phyloP scores from a whole-genome alignment of 2,329 filamentous ascomycete species.

The Falciphora oryzae region DNA sequence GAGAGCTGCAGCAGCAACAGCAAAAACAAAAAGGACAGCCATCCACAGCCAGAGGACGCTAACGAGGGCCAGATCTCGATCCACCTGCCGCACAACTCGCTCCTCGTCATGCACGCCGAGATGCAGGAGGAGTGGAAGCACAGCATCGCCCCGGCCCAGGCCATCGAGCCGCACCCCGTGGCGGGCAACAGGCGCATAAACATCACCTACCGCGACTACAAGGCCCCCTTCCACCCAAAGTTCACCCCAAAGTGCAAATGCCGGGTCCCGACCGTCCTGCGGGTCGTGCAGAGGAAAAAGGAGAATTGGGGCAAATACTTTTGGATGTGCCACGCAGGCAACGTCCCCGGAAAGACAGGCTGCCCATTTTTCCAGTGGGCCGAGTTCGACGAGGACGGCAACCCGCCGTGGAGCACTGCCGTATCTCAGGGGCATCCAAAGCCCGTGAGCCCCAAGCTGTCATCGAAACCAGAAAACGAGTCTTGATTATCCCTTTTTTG shows the following conservation, averaged over 20 bases:
- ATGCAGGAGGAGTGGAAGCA: slow-evolving; percentile 99
- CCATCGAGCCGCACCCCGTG: slow-evolving; percentile 79
- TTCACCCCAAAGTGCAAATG: slow-evolving; percentile 76
- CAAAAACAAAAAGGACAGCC: slow-evolving; percentile 40
- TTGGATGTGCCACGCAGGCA: slow-evolving; percentile 86
- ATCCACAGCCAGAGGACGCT: slow-evolving; percentile 44
- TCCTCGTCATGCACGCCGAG: slow-evolving; percentile 93
- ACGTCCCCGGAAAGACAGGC: slow-evolving; percentile 59
- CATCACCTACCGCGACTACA: slow-evolving; percentile 88
- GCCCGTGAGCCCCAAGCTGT: too few species aligned
- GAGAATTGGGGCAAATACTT: slow-evolving; percentile 70
- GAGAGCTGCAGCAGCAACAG: slow-evolving; percentile 57
- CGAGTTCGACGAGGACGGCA: slow-evolving; percentile 78
- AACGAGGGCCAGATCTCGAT: slow-evolving; percentile 83
- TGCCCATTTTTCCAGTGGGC: slow-evolving; percentile 84
- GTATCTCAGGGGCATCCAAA: too few species aligned
- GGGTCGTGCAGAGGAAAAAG: slow-evolving; percentile 73
- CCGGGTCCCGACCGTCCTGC: slow-evolving; percentile 59
- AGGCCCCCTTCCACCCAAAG: slow-evolving; percentile 67
- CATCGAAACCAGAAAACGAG: too few species aligned
- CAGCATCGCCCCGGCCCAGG: slow-evolving; percentile 65
- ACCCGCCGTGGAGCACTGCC: slow-evolving; percentile 54
- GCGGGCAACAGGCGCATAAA: slow-evolving; percentile 80
- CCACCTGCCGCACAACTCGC: slow-evolving; percentile 88
- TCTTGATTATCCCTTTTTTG: too few species aligned